phyloP scores from a whole-genome alignment of 495 filamentous ascomycete species.

The Penicillium verhagenii region DNA sequence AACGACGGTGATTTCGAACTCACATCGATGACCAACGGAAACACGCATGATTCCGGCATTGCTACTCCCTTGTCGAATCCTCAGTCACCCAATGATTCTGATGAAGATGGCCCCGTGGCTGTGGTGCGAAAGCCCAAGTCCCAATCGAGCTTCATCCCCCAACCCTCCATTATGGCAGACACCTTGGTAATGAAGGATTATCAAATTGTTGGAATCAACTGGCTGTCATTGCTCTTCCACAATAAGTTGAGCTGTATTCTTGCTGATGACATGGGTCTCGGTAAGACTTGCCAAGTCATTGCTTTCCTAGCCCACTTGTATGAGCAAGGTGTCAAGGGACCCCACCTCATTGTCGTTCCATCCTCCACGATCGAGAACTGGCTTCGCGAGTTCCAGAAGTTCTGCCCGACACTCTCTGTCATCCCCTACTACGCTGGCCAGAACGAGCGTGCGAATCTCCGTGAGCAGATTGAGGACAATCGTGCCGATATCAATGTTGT shows the following conservation, averaged over 20 bases:
- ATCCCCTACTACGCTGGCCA: slow-evolving; percentile 78
- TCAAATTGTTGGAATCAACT: slow-evolving; percentile 92
- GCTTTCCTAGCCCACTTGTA: slow-evolving; percentile 82
- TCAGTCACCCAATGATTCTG: slow-evolving; percentile 35
- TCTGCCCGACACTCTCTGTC: slow-evolving; percentile 73
- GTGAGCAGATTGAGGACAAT: slow-evolving; percentile 61
- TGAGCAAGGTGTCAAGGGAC: slow-evolving; percentile 64
- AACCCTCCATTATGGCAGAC: slow-evolving; percentile 72
- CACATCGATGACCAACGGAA: slow-evolving; percentile 53
- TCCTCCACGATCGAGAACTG: slow-evolving; percentile 94
- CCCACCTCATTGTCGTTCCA: slow-evolving; percentile 87
- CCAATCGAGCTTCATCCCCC: slow-evolving; percentile 52
- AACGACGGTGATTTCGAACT: slow-evolving; percentile 66
- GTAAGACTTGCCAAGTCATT: slow-evolving; percentile 97
- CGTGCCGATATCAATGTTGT: slow-evolving; percentile 74
- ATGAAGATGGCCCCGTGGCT: slow-evolving; percentile 43
- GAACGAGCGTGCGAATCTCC: slow-evolving; percentile 61
- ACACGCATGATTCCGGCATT: slow-evolving; percentile 66
- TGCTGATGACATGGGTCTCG: slow-evolving; percentile 97
- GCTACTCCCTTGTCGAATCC: slow-evolving; percentile 63
- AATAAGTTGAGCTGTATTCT: slow-evolving; percentile 81
- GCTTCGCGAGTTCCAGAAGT: slow-evolving; percentile 84
- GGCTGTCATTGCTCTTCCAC: slow-evolving; percentile 78
- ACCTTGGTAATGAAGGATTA: slow-evolving; percentile 81
- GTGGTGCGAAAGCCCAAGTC: slow-evolving; percentile 34